Evolutionary conservation across 345 rosid species (phyloP).

Genomic region (Aethionema arabicum): DNA sequence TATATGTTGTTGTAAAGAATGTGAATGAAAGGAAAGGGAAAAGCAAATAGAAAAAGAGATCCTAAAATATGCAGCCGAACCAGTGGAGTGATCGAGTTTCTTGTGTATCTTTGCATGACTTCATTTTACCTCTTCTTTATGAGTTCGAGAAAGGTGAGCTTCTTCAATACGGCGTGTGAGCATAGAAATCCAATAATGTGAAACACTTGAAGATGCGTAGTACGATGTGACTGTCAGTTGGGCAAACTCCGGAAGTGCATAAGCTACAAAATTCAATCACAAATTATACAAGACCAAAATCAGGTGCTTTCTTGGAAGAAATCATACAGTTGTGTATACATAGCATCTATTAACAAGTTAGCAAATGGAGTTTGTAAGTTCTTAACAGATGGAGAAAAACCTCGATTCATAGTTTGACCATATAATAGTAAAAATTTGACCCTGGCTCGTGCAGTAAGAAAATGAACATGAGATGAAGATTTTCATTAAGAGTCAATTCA

Average conservation of each 20-base stretch:
- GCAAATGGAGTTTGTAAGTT: conserved; percentile 14
- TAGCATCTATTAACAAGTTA: conserved; percentile 11
- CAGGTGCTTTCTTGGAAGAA: conserved; percentile 20
- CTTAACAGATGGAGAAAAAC: background rate
- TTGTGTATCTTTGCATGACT: conserved; percentile 22
- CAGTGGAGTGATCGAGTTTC: conserved; percentile 16
- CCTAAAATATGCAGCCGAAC: conserved; percentile 1
- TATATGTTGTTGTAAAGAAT: conserved; percentile 19
- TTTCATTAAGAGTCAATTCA: background rate
- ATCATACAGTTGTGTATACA: background rate
- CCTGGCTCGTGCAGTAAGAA: background rate
- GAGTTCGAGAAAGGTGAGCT: conserved; percentile 45
- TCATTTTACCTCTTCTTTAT: conserved; percentile 49
- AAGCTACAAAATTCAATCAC: conserved; percentile 48
- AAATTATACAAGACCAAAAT: conserved; percentile 3
- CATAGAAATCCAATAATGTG: conserved; percentile 82
- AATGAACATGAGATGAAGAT: background rate
- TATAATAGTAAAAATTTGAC: background rate
- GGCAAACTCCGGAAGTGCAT: conserved; percentile 79
- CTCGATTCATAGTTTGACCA: background rate
- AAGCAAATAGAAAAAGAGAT: conserved; percentile 7
- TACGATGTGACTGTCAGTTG: conserved; percentile 84
- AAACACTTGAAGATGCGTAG: conserved; percentile 89
- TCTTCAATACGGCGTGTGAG: conserved; percentile 78
- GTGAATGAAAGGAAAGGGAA: conserved; percentile 12